phyloP scores from a whole-genome alignment of 2,329 filamentous ascomycete species.

The Botrytis porri region DNA sequence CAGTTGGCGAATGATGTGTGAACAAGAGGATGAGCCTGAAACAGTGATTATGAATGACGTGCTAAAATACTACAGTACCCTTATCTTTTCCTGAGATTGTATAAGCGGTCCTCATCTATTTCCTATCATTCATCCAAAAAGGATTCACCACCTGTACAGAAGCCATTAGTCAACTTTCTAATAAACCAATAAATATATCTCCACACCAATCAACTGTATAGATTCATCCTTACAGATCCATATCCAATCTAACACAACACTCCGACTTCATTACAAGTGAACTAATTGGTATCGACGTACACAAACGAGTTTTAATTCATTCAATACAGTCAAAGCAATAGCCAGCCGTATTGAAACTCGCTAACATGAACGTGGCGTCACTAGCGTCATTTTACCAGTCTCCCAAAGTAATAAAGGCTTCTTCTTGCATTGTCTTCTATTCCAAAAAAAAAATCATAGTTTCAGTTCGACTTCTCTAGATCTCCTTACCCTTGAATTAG shows the following conservation, averaged over 20 bases:
- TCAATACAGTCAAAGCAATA: neutral
- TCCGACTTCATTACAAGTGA: neutral
- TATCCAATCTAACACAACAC: rapidly evolving
- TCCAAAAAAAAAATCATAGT: neutral
- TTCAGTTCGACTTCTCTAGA: neutral
- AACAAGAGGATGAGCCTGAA: rapidly evolving
- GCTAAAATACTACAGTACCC: neutral
- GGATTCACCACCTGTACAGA: too few relatives aligned
- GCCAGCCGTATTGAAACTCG: neutral
- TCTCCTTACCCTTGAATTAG: neutral
- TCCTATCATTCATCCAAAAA: neutral
- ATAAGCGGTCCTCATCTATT: neutral
- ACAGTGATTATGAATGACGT: rapidly evolving
- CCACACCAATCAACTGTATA: rapidly evolving
- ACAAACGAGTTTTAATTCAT: neutral
- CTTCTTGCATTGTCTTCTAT: neutral
- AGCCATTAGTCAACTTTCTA: neutral
- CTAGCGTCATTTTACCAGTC: neutral
- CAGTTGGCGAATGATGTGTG: neutral
- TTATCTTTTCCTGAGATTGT: neutral
- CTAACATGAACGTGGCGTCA: neutral
- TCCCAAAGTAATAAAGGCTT: neutral
- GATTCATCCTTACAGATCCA: neutral
- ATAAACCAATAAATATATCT: neutral
- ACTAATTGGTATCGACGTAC: rapidly evolving